These are phyloP conservation scores for Ceratobasidium sp. DNA, from an alignment of 1,284 basidiomycete genomes.

Conservation along the genomic window DNA sequence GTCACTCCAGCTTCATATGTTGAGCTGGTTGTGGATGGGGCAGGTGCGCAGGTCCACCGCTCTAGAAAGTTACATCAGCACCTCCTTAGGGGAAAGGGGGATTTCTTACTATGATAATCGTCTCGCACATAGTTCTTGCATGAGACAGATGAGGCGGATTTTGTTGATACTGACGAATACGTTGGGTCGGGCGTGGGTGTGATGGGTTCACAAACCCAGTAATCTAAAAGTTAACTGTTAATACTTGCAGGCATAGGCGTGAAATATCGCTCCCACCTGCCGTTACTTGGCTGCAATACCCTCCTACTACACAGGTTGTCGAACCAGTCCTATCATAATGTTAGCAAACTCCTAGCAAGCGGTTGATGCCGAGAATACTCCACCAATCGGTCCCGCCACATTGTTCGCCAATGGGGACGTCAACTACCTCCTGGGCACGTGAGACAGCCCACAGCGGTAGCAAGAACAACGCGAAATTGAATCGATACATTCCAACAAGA, in stretches of 20 bases:
- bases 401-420: slow-evolving; percentile 26
- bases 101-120: slow-evolving; percentile 20
- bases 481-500: neutral
- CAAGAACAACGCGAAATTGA: neutral
- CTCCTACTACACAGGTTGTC: slow-evolving; percentile 8
- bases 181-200: slow-evolving; percentile 34
- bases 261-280: neutral
- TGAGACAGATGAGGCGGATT: slow-evolving; percentile 10
- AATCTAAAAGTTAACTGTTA: neutral
- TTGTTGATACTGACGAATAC: neutral
- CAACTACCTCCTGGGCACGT: slow-evolving; percentile 3
- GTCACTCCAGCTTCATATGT: neutral
- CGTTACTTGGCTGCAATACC: slow-evolving; percentile 3
- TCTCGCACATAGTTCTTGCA: slow-evolving; percentile 33
- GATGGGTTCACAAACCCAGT: slow-evolving; percentile 24
- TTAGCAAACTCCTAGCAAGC: neutral
- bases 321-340: neutral
- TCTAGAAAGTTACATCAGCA: slow-evolving; percentile 17
- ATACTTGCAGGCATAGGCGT: neutral
- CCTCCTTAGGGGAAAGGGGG: neutral
- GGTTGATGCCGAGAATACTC: neutral
- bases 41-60: slow-evolving; percentile 36
- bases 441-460: neutral
- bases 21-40: slow-evolving; percentile 16
- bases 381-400: slow-evolving; percentile 25